phyloP scores from a whole-genome alignment of 768 basidiomycete species.

The Leccinellum rugosiceps region DNA sequence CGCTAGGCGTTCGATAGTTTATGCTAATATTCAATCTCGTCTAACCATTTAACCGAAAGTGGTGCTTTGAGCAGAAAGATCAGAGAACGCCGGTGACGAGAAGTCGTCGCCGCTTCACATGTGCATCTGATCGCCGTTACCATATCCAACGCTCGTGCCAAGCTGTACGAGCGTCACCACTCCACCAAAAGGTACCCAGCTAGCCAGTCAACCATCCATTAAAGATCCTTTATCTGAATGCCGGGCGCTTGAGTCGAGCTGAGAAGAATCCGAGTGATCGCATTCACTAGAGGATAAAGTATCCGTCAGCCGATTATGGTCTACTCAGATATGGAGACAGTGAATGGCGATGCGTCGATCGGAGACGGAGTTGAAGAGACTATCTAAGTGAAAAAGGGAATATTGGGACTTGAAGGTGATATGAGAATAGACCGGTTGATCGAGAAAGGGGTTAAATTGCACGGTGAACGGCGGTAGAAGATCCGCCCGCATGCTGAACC shows the following conservation, averaged over 20 bases:
- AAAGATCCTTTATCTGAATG: slow-evolving; percentile 80
- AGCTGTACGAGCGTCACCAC: slow-evolving; percentile 19
- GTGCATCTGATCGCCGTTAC: slow-evolving; percentile 23
- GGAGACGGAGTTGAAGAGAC: slow-evolving; percentile 8
- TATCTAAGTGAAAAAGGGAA: not conserved
- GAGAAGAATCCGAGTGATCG: slow-evolving; percentile 77
- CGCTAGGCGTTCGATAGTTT: not conserved
- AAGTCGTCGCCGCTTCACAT: not conserved
- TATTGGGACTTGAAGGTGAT: slow-evolving; percentile 1
- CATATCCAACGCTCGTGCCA: slow-evolving; percentile 19
- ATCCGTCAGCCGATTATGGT: slow-evolving; percentile 11
- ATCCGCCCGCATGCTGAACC: not conserved
- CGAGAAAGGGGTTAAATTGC: not conserved
- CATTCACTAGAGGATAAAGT: slow-evolving; percentile 47
- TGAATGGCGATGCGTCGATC: slow-evolving; percentile 12
- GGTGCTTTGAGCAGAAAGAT: not conserved
- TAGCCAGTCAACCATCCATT: slow-evolving; percentile 15
- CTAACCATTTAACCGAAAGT: not conserved
- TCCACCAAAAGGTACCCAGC: not conserved
- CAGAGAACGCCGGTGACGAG: slow-evolving; percentile 1
- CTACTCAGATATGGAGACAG: not conserved
- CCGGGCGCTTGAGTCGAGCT: slow-evolving; percentile 88
- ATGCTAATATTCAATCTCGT: slow-evolving; percentile 1
- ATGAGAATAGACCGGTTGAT: not conserved
- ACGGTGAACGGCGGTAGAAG: not conserved